These are phyloP conservation scores for Terfezia boudieri DNA, from an alignment of 495 filamentous ascomycete species.

Conservation along the genomic window DNA sequence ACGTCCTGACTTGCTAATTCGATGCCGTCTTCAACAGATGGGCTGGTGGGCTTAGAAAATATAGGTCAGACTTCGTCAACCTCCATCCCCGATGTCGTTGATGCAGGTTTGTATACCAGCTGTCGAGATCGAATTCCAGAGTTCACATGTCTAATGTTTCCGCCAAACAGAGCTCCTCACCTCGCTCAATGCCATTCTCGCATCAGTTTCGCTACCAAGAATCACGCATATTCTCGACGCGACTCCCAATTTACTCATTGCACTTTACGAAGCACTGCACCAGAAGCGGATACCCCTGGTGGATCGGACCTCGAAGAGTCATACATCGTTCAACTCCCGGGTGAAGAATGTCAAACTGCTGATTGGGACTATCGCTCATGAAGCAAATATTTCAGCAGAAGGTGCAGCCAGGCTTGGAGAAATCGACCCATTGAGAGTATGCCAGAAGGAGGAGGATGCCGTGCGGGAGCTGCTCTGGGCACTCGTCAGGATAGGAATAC, in stretches of 20 bases:
- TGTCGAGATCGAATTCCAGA: background rate
- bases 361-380: conserved; percentile 47
- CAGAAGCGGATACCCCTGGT: conserved; percentile 12
- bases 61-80: background rate
- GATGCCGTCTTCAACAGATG: background rate
- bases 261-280: conserved; percentile 12
- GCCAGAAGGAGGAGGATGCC: conserved; percentile 8
- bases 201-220: conserved; percentile 8
- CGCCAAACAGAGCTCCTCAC: conserved; percentile 3
- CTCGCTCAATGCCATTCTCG: conserved; percentile 10
- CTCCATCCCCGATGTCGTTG: background rate
- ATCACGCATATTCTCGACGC: conserved; percentile 13
- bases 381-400: conserved; percentile 35
- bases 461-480: conserved; percentile 2
- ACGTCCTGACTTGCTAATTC: background rate
- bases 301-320: background rate
- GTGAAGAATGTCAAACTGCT: conserved; percentile 32
- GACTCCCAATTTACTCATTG: conserved; percentile 12
- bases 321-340: conserved; percentile 4
- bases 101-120: background rate
- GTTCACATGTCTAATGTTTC: background rate
- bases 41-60: background rate
- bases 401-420: conserved; percentile 17
- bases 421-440: conserved; percentile 10
- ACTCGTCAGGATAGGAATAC: background rate